Evolutionary conservation across 2,329 filamentous ascomycete genomes (phyloP).

Genomic region (Malbranchea zuffiana): DNA sequence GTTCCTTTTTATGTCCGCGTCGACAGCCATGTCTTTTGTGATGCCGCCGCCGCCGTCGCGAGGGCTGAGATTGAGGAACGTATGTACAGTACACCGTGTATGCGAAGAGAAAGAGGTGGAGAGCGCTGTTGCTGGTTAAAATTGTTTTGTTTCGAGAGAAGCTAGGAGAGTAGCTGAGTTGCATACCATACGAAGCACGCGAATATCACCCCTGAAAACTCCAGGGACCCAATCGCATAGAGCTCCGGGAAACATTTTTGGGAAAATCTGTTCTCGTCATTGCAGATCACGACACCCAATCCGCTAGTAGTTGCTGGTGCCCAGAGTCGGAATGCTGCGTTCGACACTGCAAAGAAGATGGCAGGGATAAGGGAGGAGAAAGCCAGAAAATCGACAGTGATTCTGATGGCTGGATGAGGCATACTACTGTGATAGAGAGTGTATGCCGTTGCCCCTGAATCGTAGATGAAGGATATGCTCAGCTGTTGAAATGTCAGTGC

Average conservation of each 20-base stretch:
- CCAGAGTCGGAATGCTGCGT: conserved; percentile 24
- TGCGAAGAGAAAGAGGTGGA: conserved; percentile 5
- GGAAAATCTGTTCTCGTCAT: conserved; percentile 19
- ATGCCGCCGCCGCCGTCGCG: background rate
- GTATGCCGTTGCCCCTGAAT: too few species aligned
- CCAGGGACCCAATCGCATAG: conserved; percentile 22
- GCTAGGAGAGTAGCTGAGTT: background rate
- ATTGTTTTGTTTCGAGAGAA: background rate
- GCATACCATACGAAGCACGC: conserved; percentile 20
- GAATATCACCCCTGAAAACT: conserved; percentile 22
- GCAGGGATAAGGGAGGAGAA: conserved; percentile 16
- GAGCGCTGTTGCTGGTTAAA: background rate
- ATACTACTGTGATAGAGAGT: too few species aligned
- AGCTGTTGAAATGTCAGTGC: too few species aligned
- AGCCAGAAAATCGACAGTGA: conserved; percentile 14
- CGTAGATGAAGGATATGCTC: too few species aligned
- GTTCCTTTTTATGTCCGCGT: conserved; percentile 8
- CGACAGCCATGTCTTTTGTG: conserved; percentile 3
- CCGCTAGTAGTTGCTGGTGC: conserved; percentile 11
- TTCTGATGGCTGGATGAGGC: conserved; percentile 9
- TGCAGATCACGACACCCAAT: conserved; percentile 16
- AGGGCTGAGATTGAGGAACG: background rate
- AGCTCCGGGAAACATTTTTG: conserved; percentile 22
- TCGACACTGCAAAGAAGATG: conserved; percentile 21
- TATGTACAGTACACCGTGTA: conserved; percentile 7